These are phyloP conservation scores for Acer saccharum DNA, from an alignment of 345 rosid species.

Conservation along the genomic window DNA sequence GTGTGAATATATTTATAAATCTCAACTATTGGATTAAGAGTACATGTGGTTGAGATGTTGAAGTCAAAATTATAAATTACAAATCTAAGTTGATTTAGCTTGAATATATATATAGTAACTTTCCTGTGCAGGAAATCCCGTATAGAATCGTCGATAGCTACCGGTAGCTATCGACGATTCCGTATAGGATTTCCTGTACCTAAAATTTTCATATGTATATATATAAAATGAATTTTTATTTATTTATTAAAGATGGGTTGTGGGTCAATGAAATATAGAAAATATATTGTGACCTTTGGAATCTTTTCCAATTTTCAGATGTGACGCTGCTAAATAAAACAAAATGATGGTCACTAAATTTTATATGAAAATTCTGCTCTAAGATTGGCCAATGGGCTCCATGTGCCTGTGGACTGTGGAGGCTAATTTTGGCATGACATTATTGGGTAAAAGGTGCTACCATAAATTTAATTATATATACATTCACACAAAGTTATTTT, in stretches of 20 bases:
- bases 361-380: not conserved
- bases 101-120: no score
- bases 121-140: no score
- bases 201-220: no score
- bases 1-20: not conserved
- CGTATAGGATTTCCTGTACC: no score
- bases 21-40: not conserved
- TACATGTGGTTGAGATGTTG: no score
- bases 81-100: no score
- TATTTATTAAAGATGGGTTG: not conserved
- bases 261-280: not conserved
- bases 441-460: not conserved
- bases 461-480: not conserved
- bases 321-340: not conserved
- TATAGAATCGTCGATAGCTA: no score
- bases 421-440: constrained; percentile 10
- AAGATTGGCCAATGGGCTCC: constrained; percentile 16
- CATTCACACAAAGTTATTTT: not conserved
- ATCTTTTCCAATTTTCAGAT: not conserved
- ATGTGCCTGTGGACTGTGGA: constrained; percentile 2
- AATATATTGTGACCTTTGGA: not conserved
- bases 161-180: no score
- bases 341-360: not conserved
- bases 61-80: no score
- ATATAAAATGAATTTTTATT: no score